phyloP scores from a whole-genome alignment of 2,329 filamentous ascomycete genomes.

The Aspergillus sp. region DNA sequence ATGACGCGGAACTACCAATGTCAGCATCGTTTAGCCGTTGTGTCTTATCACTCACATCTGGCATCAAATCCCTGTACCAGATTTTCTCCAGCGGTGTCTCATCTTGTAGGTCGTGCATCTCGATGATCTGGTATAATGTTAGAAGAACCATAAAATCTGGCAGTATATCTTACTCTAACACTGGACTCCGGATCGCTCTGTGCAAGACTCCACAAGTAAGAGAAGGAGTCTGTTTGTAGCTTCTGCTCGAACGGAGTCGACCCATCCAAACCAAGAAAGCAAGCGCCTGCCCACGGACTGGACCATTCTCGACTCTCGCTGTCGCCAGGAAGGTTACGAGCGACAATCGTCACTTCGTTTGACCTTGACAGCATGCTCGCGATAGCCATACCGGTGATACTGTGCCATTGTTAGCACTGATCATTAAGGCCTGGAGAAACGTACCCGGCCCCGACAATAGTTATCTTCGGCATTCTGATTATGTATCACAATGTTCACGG shows the following conservation, averaged over 20 bases:
- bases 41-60: constrained; percentile 12
- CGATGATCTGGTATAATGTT: not conserved
- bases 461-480: constrained; percentile 9
- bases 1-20: not conserved
- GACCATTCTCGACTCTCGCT: constrained; percentile 25
- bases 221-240: constrained; percentile 26
- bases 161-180: not conserved
- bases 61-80: constrained; percentile 16
- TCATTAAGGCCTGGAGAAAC: not conserved
- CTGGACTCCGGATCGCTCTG: constrained; percentile 13
- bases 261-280: constrained; percentile 27
- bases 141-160: not conserved
- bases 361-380: constrained; percentile 4
- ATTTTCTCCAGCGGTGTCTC: constrained; percentile 6
- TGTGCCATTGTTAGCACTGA: not conserved
- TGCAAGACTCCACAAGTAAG: constrained; percentile 9
- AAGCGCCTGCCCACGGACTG: constrained; percentile 35
- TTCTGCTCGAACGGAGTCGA: constrained; percentile 20
- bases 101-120: constrained; percentile 16
- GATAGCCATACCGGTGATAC: constrained; percentile 12
- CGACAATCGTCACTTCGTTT: constrained; percentile 32
- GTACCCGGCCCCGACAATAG: constrained; percentile 15
- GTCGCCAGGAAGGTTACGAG: constrained; percentile 32
- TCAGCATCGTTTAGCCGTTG: not conserved
- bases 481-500: not conserved